Percentiles rank a stretch among this genome's conserved stretches.
Evolutionary conservation across 305 asterid species (phyloP).

Genomic region (Fraxinus ornus): DNA sequence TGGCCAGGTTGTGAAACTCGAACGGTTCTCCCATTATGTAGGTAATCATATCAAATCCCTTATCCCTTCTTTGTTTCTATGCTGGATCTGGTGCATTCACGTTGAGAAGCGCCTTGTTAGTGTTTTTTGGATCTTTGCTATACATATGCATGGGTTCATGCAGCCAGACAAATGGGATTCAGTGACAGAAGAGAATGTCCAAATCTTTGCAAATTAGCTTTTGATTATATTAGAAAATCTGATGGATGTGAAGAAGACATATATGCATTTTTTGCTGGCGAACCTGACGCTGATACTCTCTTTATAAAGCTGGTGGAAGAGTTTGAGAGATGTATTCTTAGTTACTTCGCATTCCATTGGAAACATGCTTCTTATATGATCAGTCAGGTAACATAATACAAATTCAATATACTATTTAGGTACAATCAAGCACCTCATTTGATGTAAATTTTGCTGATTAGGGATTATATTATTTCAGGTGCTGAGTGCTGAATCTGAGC

Average conservation of each 20-base stretch:
- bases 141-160: constrained; percentile 26
- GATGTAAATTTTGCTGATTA: background rate
- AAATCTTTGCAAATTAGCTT: constrained; percentile 72
- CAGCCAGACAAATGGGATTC: constrained; percentile 97
- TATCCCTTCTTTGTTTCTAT: background rate
- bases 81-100: background rate
- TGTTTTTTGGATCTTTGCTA: background rate
- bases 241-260: constrained; percentile 88
- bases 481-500: constrained; percentile 69
- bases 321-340: constrained; percentile 84
- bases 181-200: constrained; percentile 74
- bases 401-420: background rate
- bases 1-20: constrained; percentile 65
- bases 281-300: constrained; percentile 75
- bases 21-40: constrained; percentile 83
- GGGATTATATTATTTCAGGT: constrained; percentile 50
- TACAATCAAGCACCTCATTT: background rate
- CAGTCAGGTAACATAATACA: constrained; percentile 53
- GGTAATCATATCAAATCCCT: constrained; percentile 42
- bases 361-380: constrained; percentile 76
- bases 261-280: constrained; percentile 59
- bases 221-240: constrained; percentile 68
- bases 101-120: background rate
- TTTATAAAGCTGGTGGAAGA: constrained; percentile 89
- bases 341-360: constrained; percentile 97